Evolutionary conservation across 352 stramenopile genomes (phyloP).

Genomic region (Phytopythium sindhum): DNA sequence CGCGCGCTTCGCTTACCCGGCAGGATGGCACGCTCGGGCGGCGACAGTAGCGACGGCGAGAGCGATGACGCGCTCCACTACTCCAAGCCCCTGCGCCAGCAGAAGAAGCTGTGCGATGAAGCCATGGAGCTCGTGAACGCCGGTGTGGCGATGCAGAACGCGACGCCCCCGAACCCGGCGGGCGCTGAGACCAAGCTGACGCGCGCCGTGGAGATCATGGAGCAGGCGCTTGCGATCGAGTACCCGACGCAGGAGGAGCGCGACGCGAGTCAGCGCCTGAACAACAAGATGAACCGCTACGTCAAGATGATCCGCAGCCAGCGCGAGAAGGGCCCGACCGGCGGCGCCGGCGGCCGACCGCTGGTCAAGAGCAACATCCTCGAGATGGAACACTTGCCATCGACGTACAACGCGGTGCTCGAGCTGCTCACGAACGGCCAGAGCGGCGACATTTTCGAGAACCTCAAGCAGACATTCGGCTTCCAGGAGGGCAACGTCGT

Average conservation of each 20-base stretch:
- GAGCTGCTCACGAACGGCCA: constrained; percentile 47
- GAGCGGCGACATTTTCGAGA: constrained; percentile 83
- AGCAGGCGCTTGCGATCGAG: constrained; percentile 71
- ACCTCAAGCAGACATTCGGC: constrained; percentile 93
- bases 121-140: constrained; percentile 82
- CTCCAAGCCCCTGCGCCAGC: constrained; percentile 56
- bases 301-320: constrained; percentile 87
- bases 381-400: constrained; percentile 56
- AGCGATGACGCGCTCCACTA: constrained; percentile 61
- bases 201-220: constrained; percentile 72
- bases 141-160: constrained; percentile 76
- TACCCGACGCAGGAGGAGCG: constrained; percentile 70
- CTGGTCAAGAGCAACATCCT: constrained; percentile 73
- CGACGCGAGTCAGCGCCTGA: constrained; percentile 62
- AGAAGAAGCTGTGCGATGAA: constrained; percentile 80
- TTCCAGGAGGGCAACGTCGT: constrained; percentile 91
- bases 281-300: constrained; percentile 86
- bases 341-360: constrained; percentile 21
- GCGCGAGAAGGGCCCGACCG: constrained; percentile 44
- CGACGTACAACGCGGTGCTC: constrained; percentile 59
- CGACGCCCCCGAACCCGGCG: constrained; percentile 40
- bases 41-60: constrained; percentile 41
- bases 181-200: constrained; percentile 64
- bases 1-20: constrained; percentile 1
- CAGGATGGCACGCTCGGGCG: constrained; percentile 37